Conservation (phyloP, 306 rosid genomes). For the Sicyos baderoa region DNA sequence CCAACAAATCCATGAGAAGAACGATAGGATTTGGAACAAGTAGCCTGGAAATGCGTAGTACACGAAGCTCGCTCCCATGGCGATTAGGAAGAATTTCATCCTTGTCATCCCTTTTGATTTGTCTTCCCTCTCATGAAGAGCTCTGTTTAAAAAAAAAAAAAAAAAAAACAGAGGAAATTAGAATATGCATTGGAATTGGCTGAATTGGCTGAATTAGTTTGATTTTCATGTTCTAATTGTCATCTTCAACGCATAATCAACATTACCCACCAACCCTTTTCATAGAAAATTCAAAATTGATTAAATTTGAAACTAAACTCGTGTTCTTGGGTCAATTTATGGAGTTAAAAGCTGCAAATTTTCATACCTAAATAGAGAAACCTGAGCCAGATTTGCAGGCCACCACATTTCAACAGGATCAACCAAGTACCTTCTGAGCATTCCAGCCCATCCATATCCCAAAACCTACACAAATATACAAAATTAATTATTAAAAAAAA, state of each 20-base stretch:
- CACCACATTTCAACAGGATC: slow-evolving; percentile 99
- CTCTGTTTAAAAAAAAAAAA: slow-evolving; percentile 54
- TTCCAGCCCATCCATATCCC: slow-evolving; percentile 99
- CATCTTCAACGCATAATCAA: background rate
- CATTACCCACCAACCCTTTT: slow-evolving; percentile 3
- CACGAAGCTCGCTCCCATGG: slow-evolving; percentile 61
- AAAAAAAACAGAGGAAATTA: background rate
- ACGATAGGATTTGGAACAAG: slow-evolving; percentile 60
- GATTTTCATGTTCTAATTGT: background rate
- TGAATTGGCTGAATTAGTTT: background rate
- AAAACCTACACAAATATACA: slow-evolving; percentile 44
- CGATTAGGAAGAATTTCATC: slow-evolving; percentile 75
- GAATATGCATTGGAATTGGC: background rate
- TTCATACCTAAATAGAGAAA: slow-evolving; percentile 94
- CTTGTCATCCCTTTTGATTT: slow-evolving; percentile 55
- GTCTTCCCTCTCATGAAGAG: slow-evolving; percentile 81
- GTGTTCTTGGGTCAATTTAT: background rate
- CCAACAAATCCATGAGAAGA: slow-evolving; percentile 99
- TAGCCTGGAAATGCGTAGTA: slow-evolving; percentile 92
- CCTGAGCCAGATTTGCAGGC: slow-evolving; percentile 98
- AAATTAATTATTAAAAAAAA: background rate
- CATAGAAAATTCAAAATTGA: background rate
- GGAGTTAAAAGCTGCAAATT: background rate
- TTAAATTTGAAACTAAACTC: background rate
- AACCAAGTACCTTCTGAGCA: slow-evolving; percentile 82